These are phyloP conservation scores for Verticillium tricorpus DNA, from an alignment of 2,329 filamentous ascomycete genomes.

Conservation along the genomic window DNA sequence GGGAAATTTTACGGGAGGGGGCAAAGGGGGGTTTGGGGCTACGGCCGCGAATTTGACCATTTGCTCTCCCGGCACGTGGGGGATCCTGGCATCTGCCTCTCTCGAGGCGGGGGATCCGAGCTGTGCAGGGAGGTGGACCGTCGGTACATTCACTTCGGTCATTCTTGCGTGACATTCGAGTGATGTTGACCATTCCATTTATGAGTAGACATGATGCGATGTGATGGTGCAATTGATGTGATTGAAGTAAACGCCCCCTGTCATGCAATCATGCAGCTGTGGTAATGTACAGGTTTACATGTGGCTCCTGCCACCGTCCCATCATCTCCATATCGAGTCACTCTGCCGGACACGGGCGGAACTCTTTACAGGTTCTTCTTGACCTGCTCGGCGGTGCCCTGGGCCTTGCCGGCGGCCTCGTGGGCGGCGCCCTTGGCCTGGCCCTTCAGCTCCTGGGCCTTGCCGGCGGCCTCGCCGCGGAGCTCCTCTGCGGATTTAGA, in stretches of 20 bases:
- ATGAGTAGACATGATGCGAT: neutral
- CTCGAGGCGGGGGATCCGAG: constrained; percentile 19
- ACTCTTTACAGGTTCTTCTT: constrained; percentile 23
- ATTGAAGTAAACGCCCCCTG: constrained; percentile 3
- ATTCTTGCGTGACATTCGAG: neutral
- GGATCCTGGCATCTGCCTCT: constrained; percentile 31
- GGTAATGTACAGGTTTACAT: constrained; percentile 6
- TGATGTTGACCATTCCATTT: no score
- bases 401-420: constrained; percentile 34
- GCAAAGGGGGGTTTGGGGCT: constrained; percentile 26
- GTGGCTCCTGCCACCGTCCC: neutral
- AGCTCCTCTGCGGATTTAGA: constrained; percentile 31
- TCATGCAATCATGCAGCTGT: constrained; percentile 8
- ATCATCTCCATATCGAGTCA: neutral
- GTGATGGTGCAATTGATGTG: neutral
- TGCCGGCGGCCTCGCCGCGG: constrained; percentile 33
- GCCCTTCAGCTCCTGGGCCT: constrained; percentile 31
- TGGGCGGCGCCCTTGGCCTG: constrained; percentile 26
- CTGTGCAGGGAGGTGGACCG: constrained; percentile 31
- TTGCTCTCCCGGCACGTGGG: constrained; percentile 32
- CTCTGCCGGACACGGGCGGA: neutral
- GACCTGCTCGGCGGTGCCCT: constrained; percentile 37
- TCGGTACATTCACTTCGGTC: constrained; percentile 32
- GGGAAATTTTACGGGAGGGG: constrained; percentile 22
- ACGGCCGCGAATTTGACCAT: constrained; percentile 33